These are phyloP conservation scores for Tilletia caries DNA, from an alignment of 1,284 basidiomycete species.

Conservation along the genomic window DNA sequence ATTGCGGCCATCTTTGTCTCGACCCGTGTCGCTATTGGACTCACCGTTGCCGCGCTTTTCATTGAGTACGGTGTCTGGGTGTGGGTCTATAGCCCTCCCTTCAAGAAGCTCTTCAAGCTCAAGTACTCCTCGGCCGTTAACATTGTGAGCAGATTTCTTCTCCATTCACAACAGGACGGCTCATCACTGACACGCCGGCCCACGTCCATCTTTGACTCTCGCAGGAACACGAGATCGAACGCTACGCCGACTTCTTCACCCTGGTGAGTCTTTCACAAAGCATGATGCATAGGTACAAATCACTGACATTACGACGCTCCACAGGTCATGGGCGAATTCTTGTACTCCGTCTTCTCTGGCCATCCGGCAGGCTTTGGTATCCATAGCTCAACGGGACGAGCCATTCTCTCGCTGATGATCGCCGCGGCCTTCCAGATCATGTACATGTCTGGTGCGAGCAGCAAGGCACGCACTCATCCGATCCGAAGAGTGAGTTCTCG, in stretches of 20 bases:
- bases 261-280: conserved; percentile 18
- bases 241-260: conserved; percentile 43
- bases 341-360: conserved; percentile 26
- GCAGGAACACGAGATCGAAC: conserved; percentile 41
- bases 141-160: conserved; percentile 20
- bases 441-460: conserved; percentile 31
- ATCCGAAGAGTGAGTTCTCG: conserved; percentile 20
- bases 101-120: conserved; percentile 35
- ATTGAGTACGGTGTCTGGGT: conserved; percentile 35
- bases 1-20: conserved; percentile 35
- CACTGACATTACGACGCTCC: background rate
- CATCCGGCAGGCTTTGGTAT: conserved; percentile 36
- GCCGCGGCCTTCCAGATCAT: conserved; percentile 35
- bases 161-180: background rate
- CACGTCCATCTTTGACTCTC: background rate
- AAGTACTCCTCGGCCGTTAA: conserved; percentile 36
- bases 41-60: conserved; percentile 31
- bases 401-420: conserved; percentile 30
- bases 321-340: conserved; percentile 24
- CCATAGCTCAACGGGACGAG: conserved; percentile 30
- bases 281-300: background rate
- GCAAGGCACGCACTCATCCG: conserved; percentile 30
- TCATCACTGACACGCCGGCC: background rate
- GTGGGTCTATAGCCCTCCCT: conserved; percentile 35
- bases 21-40: conserved; percentile 30